Evolutionary conservation across 257 asterid genomes (phyloP), one percentile per base, ranked within the genome.

Genomic region (Lycium barbarum): DNA sequence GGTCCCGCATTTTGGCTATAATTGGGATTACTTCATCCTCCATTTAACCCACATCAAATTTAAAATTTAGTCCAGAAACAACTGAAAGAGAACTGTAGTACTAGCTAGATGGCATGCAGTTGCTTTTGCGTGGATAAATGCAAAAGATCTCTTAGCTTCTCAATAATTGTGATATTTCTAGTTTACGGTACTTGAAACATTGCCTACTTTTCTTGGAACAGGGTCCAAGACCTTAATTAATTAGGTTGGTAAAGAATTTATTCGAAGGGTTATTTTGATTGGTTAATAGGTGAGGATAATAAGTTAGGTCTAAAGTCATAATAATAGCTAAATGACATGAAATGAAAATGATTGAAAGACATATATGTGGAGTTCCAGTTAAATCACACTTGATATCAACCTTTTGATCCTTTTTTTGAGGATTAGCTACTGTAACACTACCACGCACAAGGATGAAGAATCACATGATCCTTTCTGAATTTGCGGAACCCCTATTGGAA

Each of bases 401-500:
- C 14, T 5, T 76, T 74, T 49, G 12, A 3, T 47, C 35, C 20
- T 2, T 6, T 1, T 7, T 14, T 8, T 12, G 11, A 20, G 15
- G 38, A 53, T 53, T 45, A 36, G 76, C 43, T 53, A 53, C 65
- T 51, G 45, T 53, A 53, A 26, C 7, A 33, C 17, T 14, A 26
- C 65, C 65, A 53, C 65, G 65, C 82, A 78, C 2, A 53, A 78
- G 65, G 33, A 78, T 53, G 65, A 78, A 53, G 47, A 26, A 53
- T 78, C 82, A 78, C 82, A 33, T 78, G 82, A 78, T 53, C 40
- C 15, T 78, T 14, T 78, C 82, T 53, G 82, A 78, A 53, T 53
- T 53, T 53, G 82, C 82, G 82, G 82, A 76, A 74, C 82, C 81
- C 82, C 82, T 78, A 78, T 53, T 51, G 82, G 14, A 53, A 53